These are phyloP conservation scores for Leccinum subtestaceum DNA, from an alignment of 768 basidiomycete species.

Conservation along the genomic window DNA sequence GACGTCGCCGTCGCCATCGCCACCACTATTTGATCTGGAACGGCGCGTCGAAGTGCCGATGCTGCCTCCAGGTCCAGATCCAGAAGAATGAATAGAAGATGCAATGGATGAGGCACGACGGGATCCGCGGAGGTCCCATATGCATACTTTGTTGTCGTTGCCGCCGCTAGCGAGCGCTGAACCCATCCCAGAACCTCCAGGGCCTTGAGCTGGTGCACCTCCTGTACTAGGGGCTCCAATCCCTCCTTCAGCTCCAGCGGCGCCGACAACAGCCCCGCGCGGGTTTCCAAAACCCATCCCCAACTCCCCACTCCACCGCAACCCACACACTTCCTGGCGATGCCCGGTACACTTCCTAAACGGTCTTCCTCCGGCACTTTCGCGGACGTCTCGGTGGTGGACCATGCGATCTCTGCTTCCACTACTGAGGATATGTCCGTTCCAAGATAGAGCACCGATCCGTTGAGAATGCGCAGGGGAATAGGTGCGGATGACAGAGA, in stretches of 20 bases:
- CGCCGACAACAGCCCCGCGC: slow-evolving; percentile 15
- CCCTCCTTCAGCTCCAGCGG: slow-evolving; percentile 27
- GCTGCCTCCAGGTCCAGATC: slow-evolving; percentile 29
- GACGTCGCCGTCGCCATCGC: slow-evolving; percentile 42
- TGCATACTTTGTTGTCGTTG: slow-evolving; percentile 98
- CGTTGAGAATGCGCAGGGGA: slow-evolving; percentile 81
- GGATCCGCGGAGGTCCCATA: slow-evolving; percentile 86
- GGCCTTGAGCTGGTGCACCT: slow-evolving; percentile 26
- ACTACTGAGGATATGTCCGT: slow-evolving; percentile 79
- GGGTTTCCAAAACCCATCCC: slow-evolving; percentile 26
- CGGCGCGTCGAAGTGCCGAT: slow-evolving; percentile 22
- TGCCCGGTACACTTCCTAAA: slow-evolving; percentile 73
- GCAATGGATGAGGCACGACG: slow-evolving; percentile 33
- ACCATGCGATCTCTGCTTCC: slow-evolving; percentile 91
- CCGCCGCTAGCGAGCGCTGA: slow-evolving; percentile 88
- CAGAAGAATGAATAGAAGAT: slow-evolving; percentile 25
- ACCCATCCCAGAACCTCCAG: slow-evolving; percentile 33
- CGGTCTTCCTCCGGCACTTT: slow-evolving; percentile 52
- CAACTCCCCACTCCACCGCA: slow-evolving; percentile 73
- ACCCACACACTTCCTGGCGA: slow-evolving; percentile 92
- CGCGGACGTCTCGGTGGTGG: slow-evolving; percentile 89
- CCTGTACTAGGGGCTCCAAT: slow-evolving; percentile 20
- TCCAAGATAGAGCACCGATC: slow-evolving; percentile 95
- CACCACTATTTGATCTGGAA: slow-evolving; percentile 26
- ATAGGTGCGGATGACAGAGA: slow-evolving; percentile 77